Evolutionary conservation across 108 stramenopile genomes (phyloP).

Genomic region (Cyclostephanos tholiformis): DNA sequence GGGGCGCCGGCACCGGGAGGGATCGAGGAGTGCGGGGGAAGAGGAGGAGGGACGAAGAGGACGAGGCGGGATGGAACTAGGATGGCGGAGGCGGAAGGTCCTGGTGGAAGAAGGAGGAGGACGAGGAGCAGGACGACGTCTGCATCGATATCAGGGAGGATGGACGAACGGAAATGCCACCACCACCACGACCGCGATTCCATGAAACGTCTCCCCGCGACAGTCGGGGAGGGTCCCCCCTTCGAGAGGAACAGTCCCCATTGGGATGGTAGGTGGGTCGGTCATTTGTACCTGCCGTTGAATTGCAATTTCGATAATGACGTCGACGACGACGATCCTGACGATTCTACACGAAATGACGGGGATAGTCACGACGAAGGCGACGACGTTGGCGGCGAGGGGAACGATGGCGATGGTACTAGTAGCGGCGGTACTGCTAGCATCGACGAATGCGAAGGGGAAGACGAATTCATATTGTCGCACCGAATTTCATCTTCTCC

Average conservation of each 20-base stretch:
- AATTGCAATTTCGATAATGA: neutral
- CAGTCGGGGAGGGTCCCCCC: no score
- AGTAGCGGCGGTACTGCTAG: slow-evolving; percentile 17
- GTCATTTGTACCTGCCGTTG: slow-evolving; percentile 39
- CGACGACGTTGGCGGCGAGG: slow-evolving; percentile 6
- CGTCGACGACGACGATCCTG: neutral
- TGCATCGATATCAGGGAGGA: no score
- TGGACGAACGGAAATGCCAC: no score
- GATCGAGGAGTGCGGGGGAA: no score
- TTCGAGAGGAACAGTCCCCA: slow-evolving; percentile 43
- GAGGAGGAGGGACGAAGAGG: no score
- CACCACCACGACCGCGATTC: no score
- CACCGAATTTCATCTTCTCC: slow-evolving; percentile 3
- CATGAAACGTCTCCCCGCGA: no score
- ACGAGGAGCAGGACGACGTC: no score
- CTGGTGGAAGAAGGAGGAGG: no score
- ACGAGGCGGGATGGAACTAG: no score
- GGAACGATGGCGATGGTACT: slow-evolving; percentile 8
- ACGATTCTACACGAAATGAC: neutral
- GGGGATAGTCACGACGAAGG: slow-evolving; percentile 1
- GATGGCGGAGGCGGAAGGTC: no score
- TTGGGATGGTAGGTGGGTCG: slow-evolving; percentile 48
- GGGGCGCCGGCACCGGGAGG: no score
- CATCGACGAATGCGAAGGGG: neutral
- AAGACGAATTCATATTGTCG: slow-evolving; percentile 1